Evolutionary conservation across 2,329 filamentous ascomycete species (phyloP).

Genomic region (Hymenoscyphus occultus): DNA sequence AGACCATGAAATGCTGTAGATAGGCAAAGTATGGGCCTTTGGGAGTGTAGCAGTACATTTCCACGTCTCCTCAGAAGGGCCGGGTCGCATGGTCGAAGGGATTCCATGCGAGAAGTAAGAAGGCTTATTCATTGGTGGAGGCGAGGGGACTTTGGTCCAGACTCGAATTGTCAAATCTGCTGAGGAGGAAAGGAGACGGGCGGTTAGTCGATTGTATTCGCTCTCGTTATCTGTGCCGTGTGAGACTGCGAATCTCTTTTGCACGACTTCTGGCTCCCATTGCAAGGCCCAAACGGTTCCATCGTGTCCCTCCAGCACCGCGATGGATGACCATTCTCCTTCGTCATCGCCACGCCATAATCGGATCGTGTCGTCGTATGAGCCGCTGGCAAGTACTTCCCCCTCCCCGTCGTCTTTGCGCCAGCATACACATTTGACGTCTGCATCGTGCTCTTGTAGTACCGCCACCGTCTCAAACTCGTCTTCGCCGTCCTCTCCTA

Average conservation of each 20-base stretch:
- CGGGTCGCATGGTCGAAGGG: slow-evolving; percentile 83
- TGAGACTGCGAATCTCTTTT: slow-evolving; percentile 18
- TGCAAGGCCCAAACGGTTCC: slow-evolving; percentile 90
- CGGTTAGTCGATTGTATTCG: slow-evolving; percentile 44
- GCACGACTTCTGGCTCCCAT: slow-evolving; percentile 52
- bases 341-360: slow-evolving; percentile 75
- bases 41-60: slow-evolving; percentile 73
- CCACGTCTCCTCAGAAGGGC: slow-evolving; percentile 77
- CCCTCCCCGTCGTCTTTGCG: slow-evolving; percentile 65
- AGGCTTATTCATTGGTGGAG: slow-evolving; percentile 31
- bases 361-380: slow-evolving; percentile 88
- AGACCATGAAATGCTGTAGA: slow-evolving; percentile 88
- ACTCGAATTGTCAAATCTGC: slow-evolving; percentile 78
- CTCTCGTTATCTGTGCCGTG: slow-evolving; percentile 31
- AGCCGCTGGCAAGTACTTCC: slow-evolving; percentile 82
- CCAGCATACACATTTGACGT: slow-evolving; percentile 94
- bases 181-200: slow-evolving; percentile 74
- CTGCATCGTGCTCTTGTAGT: slow-evolving; percentile 88
- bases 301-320: slow-evolving; percentile 73
- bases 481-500: slow-evolving; percentile 74
- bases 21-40: slow-evolving; percentile 69
- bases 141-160: slow-evolving; percentile 59
- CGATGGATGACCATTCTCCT: slow-evolving; percentile 86
- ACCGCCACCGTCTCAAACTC: slow-evolving; percentile 97
- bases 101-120: slow-evolving; percentile 49